Evolutionary conservation across 225 moss, liverwort and hornwort genomes (phyloP), one percentile per base, ranked within the genome.

Genomic region (Antitrichia curtipendula): DNA sequence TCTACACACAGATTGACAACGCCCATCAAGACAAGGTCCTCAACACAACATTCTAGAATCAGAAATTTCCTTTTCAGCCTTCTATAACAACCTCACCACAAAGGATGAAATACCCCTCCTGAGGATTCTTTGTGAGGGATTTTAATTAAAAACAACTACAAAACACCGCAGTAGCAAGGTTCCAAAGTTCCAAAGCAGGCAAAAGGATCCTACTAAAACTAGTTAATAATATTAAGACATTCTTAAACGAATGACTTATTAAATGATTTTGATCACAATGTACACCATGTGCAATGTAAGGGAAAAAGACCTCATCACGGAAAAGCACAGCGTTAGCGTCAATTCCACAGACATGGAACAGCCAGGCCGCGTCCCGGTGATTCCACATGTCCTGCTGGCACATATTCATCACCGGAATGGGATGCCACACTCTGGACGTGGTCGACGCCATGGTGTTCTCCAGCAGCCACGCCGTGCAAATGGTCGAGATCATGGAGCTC

Each of bases 331-430:
- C 89, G 54, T 82, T 90, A 20, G 91, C 84, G 47, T 93, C 90
- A n/a, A 93, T 91, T 83, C 93, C 93, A 45, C 90, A 91, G 65
- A 93, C 93, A 60, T 93, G 91, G 86, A 93, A 91, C 41, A 93
- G 91, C 93, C 93, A 93, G 36, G 93, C 93, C 10, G 89, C 87
- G 31, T 93, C 93, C 45, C 93, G 87, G 60, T 93, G 91, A 23
- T 80, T 83, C 93, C 93, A 93, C 80, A 93, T 90, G 17, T 91
- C 90, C 69, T 91, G 83, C 64, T 75, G 90, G 40, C 69, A 49
- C 90, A 91, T 90, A 22, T 93, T 93, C 86, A 93, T 91, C 64
- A 93, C 93, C 24, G 93, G 93, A 76, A 93, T 84, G 13, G 93
- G 91, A 59, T 93, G 93, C 93, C 93, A 93, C 64, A 90, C 89